A percentile compares a stretch with the other conserved stretches of the same genome.
Conservation (phyloP, 2,329 filamentous ascomycete genomes). For the Ceratocystis ficicola region DNA sequence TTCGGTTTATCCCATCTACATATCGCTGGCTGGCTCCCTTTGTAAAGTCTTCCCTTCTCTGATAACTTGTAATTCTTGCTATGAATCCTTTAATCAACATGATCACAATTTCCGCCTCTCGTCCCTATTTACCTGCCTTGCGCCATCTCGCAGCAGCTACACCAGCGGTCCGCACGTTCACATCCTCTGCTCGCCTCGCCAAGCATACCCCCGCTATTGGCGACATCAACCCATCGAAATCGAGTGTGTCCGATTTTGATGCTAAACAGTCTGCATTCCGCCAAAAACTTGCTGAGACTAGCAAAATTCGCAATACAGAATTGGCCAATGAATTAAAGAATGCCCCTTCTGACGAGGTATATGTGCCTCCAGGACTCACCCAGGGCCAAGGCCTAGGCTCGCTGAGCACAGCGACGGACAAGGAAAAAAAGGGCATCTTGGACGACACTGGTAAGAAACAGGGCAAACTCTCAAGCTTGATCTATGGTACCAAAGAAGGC, state of each 20-base stretch:
- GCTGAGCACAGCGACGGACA: slow-evolving; percentile 45
- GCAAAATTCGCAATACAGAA: slow-evolving; percentile 46
- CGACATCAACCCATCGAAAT: slow-evolving; percentile 58
- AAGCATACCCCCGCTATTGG: slow-evolving; percentile 60
- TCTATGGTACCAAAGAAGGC: slow-evolving; percentile 94
- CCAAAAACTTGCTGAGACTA: slow-evolving; percentile 61
- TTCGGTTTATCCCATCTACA: slow-evolving; percentile 3
- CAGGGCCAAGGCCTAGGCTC: slow-evolving; percentile 46
- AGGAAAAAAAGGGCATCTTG: slow-evolving; percentile 27
- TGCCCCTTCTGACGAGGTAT: slow-evolving; percentile 11
- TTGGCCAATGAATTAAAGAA: slow-evolving; percentile 16
- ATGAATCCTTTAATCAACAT: background rate
- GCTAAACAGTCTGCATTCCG: slow-evolving; percentile 77
- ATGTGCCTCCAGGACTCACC: slow-evolving; percentile 25
- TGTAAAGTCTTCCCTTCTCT: too few species aligned
- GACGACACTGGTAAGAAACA: slow-evolving; percentile 50
- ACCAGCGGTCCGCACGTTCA: slow-evolving; percentile 2
- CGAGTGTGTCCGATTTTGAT: slow-evolving; percentile 65
- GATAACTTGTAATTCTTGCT: background rate
- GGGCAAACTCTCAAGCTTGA: slow-evolving; percentile 68
- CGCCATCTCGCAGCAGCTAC: slow-evolving; percentile 33
- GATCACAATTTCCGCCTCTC: background rate
- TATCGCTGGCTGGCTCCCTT: background rate
- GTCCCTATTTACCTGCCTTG: background rate
- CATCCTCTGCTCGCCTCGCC: slow-evolving; percentile 27